Base-by-base conservation (phyloP, 352 stramenopile species). In the Globisporangium ultimum region DNA sequence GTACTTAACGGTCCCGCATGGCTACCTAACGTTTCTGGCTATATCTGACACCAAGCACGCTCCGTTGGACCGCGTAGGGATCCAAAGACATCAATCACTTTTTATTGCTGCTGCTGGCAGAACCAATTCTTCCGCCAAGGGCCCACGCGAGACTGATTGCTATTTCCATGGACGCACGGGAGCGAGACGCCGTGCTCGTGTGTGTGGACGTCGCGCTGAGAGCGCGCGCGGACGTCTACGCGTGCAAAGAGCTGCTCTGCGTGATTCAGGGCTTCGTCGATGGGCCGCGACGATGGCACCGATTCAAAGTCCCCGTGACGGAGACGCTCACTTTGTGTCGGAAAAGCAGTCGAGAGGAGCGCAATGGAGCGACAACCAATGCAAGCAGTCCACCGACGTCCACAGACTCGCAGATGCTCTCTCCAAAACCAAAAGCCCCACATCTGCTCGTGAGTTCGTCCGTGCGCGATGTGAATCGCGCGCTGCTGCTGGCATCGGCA, bases 271-370 rank as follows among this genome's bases (percentile, higher is more conserved):
- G 18, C 42, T 63, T 63, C 49, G 13, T 63, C 17, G 58, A 63
- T 36, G 49, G 28, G 4, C 50, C 58, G 28, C 22, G n/a, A 17
- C 58, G 58, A 28, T 63, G 58, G 58, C 58, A 51, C 20, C 28
- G 13, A 9, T 32, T 63, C 41, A 63, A 58, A 20, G 51, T 63
- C 28, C 58, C 58, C 9, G 41, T 63, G 49, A 57, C 58, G 32
- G 58, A 63, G 49, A 63, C 58, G 32, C 58, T 63, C 42, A 34
- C 42, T 32, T 48, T 63, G 38, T 58, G 58, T 15, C 58, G 58
- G 13, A 53, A n/a, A 17, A 53, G 42, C 58, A 53, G 41, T 18
- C 58, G 42, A 15, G 58, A 51, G 9, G 58, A 51, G 41, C 58
- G 58, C 28, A 13, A 36, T 36, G 28, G 28, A 8, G 28, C 28